phyloP scores from a whole-genome alignment of 179 eudicot species.

The Carnegiea gigantea region DNA sequence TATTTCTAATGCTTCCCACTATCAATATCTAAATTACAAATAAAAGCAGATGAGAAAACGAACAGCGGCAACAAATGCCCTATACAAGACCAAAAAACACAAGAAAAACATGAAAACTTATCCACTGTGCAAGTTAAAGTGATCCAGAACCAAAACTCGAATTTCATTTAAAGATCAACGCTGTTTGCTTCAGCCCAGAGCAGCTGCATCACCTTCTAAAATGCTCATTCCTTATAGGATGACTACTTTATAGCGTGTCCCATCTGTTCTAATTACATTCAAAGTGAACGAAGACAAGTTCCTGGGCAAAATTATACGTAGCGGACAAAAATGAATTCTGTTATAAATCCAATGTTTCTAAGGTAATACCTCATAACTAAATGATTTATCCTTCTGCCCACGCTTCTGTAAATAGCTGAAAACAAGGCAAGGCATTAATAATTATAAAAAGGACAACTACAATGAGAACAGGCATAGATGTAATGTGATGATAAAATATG shows the following conservation, averaged over 20 bases:
- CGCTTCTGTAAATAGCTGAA: conserved; percentile 93
- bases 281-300: not conserved
- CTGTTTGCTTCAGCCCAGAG: not conserved
- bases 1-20: not conserved
- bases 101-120: not conserved
- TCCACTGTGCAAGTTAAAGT: not conserved
- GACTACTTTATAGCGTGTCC: not conserved
- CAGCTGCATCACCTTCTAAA: not conserved
- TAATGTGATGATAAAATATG: not conserved
- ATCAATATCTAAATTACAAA: not conserved
- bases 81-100: not conserved
- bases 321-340: not conserved
- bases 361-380: conserved; percentile 80
- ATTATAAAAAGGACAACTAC: not conserved
- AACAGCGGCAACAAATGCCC: not conserved
- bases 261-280: not conserved
- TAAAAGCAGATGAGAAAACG: no score
- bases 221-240: not conserved
- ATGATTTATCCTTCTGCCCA: conserved; percentile 67
- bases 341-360: not conserved
- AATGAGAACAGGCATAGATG: not conserved
- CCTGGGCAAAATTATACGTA: not conserved
- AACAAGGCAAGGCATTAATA: conserved; percentile 14
- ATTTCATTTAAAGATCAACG: not conserved
- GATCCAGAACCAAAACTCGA: not conserved